Base-by-base conservation (phyloP, 805 yeast genomes). In the Saturnispora hagleri region DNA sequence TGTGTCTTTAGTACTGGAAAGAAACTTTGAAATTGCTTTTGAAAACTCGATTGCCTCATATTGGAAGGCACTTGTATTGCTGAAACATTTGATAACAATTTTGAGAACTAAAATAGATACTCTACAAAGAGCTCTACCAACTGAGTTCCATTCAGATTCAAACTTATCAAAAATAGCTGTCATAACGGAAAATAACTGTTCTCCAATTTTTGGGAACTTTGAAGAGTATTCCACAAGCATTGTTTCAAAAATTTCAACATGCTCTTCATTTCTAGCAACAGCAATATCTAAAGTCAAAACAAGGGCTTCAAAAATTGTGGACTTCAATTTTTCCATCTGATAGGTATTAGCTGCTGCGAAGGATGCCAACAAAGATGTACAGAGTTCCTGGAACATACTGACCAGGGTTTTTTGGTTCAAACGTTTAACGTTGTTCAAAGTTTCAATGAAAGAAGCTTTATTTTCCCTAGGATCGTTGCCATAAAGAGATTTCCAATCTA, bases 121-220 rank as follows among this genome's bases (percentile, higher is more conserved):
- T 48, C 89, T 75, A 58, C 88, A 82, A 41, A 81, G 66, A 0
- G 86, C 78, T 60, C 88, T 72, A 4, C 86, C 82, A 45, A 78
- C 71, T 36, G 80, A 73, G 62, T 72, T 79, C 89, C 89, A 83
- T 46, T 73, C 77, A 2, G 71, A 65, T 41, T 71, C 72, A 15
- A 81, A 81, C 36, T 72, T 71, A 12, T 69, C 60, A 57, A 81
- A 79, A 46, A 75, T 67, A 10, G 66, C 68, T 2, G 79, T 66
- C 61, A 80, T 70, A 55, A 73, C 69, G 22, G 69, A 61, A 38
- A 83, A 59, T 44, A 84, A 60, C 50, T 71, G 71, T 27, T 74
- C 64, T 5, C 89, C 89, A 53, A 81, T 68, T 2, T 62, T 60
- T 4, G 86, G 80, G 4, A 77, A 63, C 9, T 66, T 60, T 7